phyloP scores from a whole-genome alignment of 2,329 filamentous ascomycete genomes.

The Blastomyces percursus region DNA sequence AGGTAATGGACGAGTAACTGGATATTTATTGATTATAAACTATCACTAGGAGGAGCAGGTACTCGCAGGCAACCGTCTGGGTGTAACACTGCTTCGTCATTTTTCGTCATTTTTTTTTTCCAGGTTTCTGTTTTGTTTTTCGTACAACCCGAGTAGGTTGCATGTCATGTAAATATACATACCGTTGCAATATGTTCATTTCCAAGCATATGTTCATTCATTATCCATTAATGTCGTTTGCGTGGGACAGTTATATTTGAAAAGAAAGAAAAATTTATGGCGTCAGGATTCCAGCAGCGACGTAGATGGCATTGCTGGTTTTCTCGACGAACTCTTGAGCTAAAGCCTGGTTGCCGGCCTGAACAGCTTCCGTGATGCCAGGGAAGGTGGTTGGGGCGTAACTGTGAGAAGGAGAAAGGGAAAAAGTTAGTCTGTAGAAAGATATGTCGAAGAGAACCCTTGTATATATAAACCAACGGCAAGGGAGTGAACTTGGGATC shows the following conservation, averaged over 20 bases:
- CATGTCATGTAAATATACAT: background rate
- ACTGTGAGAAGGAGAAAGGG: conserved; percentile 2
- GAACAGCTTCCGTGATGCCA: conserved; percentile 19
- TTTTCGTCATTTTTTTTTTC: background rate
- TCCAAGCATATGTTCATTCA: background rate
- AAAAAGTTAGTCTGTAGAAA: background rate
- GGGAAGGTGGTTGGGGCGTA: conserved; percentile 20
- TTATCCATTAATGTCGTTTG: background rate
- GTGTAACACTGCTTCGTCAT: background rate
- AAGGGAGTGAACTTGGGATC: background rate
- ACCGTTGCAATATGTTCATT: background rate
- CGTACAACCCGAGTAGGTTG: background rate
- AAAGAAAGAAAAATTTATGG: conserved; percentile 5
- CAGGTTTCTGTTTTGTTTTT: background rate
- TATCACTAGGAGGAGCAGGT: background rate
- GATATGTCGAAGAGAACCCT: background rate
- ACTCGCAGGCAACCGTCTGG: background rate
- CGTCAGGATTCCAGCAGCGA: conserved; percentile 16
- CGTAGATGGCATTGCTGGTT: conserved; percentile 16
- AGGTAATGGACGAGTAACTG: background rate
- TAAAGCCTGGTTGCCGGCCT: conserved; percentile 16
- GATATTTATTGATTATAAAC: background rate
- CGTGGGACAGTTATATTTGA: background rate
- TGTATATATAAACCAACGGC: background rate
- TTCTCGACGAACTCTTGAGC: conserved; percentile 18